phyloP scores from a whole-genome alignment of 202 grass and related monocot species.

The Dendrocalamus latiflorus region DNA sequence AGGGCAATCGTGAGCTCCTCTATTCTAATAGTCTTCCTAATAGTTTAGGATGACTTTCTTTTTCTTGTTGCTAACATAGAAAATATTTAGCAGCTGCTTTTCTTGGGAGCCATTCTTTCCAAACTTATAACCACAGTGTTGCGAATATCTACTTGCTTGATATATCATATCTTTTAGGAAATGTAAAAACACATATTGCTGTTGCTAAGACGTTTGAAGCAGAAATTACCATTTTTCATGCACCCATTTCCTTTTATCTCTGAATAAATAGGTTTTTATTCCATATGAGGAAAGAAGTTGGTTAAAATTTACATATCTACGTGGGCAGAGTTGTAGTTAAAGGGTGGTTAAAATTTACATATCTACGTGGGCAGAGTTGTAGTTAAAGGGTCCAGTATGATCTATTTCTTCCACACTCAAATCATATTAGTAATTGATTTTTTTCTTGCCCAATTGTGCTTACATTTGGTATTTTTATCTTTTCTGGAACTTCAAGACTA shows the following conservation, averaged over 20 bases:
- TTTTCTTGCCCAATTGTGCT: background rate
- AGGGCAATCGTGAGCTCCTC: slow-evolving; percentile 59
- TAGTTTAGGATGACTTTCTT: background rate
- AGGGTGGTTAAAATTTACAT: background rate
- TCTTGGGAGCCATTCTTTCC: background rate
- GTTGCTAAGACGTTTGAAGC: background rate
- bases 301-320: background rate
- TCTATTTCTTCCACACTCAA: background rate
- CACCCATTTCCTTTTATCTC: background rate
- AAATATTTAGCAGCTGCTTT: background rate
- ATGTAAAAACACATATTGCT: background rate
- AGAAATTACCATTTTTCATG: background rate
- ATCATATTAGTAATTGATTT: background rate
- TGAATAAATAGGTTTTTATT: background rate
- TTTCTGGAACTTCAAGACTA: background rate
- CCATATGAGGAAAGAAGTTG: background rate
- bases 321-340: background rate
- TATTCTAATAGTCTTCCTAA: background rate
- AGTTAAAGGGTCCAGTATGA: background rate
- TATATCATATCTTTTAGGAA: background rate
- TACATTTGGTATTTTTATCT: background rate
- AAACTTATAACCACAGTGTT: background rate
- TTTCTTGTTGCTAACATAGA: background rate
- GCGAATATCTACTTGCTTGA: background rate
- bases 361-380: background rate